Percentiles rank a stretch among this genome's conserved stretches.
These are phyloP conservation scores for Syzygium malaccense DNA, from an alignment of 441 rosid species.

Conservation along the genomic window DNA sequence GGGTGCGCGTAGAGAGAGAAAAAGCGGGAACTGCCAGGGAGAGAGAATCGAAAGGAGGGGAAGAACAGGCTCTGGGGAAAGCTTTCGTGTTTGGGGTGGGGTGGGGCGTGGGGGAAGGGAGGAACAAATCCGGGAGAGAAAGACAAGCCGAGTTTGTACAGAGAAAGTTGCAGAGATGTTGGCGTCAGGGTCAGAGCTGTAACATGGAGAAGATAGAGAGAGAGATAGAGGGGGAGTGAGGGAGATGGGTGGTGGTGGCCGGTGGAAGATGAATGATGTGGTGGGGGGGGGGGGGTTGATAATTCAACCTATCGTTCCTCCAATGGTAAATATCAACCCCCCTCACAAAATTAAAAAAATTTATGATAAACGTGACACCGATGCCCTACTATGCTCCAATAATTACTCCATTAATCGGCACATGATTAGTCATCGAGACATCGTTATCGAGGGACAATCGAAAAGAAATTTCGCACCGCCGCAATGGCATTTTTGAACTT, in stretches of 20 bases:
- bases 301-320: background rate
- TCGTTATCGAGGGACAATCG: too few species aligned
- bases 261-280: background rate
- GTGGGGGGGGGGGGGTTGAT: background rate
- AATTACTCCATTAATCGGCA: background rate
- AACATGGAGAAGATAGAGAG: slow-evolving; percentile 4
- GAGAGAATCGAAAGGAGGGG: slow-evolving; percentile 30
- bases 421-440: background rate
- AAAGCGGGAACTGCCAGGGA: slow-evolving; percentile 6
- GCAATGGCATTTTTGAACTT: too few species aligned
- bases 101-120: too few species aligned
- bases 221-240: slow-evolving; percentile 1
- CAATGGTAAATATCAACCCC: background rate
- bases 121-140: slow-evolving; percentile 31
- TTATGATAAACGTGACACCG: background rate
- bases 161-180: slow-evolving; percentile 12
- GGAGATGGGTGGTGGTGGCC: background rate
- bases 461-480: too few species aligned
- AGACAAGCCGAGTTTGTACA: slow-evolving; percentile 11
- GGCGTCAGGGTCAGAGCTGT: slow-evolving; percentile 17
- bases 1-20: slow-evolving; percentile 14
- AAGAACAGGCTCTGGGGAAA: slow-evolving; percentile 13
- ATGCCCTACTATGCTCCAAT: background rate
- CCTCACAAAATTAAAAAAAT: background rate
- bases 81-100: background rate